Conservation (phyloP, 2,329 filamentous ascomycete genomes). For the Colletotrichum destructivum region DNA sequence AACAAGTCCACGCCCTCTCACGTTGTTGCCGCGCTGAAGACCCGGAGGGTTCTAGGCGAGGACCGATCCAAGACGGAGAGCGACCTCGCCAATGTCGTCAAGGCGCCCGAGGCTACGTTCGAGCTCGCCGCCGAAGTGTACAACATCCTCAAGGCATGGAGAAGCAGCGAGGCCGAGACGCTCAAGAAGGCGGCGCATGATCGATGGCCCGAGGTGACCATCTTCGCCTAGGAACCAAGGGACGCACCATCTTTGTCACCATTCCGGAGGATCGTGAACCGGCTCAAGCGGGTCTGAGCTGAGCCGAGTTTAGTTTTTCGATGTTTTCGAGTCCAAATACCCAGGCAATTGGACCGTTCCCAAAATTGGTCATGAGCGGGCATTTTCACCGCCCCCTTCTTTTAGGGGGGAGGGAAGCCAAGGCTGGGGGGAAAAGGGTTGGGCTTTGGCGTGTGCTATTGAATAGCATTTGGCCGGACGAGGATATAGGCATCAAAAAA, state of each 20-base stretch:
- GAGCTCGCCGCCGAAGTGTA: conserved; percentile 68
- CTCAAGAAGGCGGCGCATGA: conserved; percentile 64
- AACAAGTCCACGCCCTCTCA: conserved; percentile 75
- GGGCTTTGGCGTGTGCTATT: not conserved
- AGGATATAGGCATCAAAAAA: conserved; percentile 38
- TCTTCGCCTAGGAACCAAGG: conserved; percentile 54
- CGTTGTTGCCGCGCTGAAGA: conserved; percentile 74
- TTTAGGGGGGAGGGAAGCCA: conserved; percentile 11
- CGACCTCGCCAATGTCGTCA: conserved; percentile 73
- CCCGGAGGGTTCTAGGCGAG: conserved; percentile 71
- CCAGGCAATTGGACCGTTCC: conserved; percentile 3
- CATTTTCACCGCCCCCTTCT: not conserved
- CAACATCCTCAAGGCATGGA: conserved; percentile 63
- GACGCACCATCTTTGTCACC: not conserved
- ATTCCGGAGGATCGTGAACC: not conserved
- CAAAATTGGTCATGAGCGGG: conserved; percentile 2
- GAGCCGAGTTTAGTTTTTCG: not conserved
- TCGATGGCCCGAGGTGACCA: conserved; percentile 67
- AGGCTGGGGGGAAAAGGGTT: conserved; percentile 12
- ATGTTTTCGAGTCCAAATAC: conserved; percentile 16
- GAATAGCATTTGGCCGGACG: conserved; percentile 4
- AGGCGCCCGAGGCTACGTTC: conserved; percentile 64
- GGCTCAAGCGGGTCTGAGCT: conserved; percentile 3
- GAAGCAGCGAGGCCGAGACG: conserved; percentile 62
- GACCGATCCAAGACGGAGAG: conserved; percentile 72